These are phyloP conservation scores for Fomes fomentarius DNA, from an alignment of 1,284 basidiomycete genomes.

Conservation along the genomic window DNA sequence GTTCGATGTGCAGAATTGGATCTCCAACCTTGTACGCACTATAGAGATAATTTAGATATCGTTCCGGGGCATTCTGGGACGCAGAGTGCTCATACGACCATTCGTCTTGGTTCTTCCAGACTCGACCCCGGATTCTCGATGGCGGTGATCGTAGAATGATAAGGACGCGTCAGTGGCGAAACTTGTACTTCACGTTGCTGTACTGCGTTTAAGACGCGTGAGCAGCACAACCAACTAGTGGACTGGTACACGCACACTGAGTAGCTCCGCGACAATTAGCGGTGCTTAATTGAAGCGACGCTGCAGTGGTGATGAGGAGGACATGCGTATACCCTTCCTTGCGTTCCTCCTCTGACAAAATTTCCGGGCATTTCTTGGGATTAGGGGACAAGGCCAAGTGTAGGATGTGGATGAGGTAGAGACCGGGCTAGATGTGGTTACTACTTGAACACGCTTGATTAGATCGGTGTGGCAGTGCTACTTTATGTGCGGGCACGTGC, in stretches of 20 bases:
- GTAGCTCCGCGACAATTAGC: conserved; percentile 80
- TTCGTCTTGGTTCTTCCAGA: conserved; percentile 94
- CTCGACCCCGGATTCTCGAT: conserved; percentile 59
- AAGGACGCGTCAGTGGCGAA: conserved; percentile 79
- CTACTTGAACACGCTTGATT: too few species aligned
- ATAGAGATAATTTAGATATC: conserved; percentile 34
- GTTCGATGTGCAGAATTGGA: conserved; percentile 95
- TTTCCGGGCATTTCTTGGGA: conserved; percentile 5
- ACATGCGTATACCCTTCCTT: conserved; percentile 61
- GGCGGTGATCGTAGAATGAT: conserved; percentile 72
- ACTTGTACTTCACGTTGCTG: conserved; percentile 79
- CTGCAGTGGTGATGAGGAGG: conserved; percentile 86
- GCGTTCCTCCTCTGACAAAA: conserved; percentile 33
- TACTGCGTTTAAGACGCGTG: conserved; percentile 47
- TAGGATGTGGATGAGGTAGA: background rate
- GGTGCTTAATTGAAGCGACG: conserved; percentile 95
- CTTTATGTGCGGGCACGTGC: conserved; percentile 15
- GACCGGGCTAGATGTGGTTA: conserved; percentile 5
- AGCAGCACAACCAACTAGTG: background rate
- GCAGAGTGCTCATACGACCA: conserved; percentile 64
- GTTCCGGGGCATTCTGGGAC: background rate
- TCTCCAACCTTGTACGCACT: conserved; percentile 76
- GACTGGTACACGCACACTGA: conserved; percentile 54
- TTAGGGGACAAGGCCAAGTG: background rate
- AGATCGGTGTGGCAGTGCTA: conserved; percentile 16